Evolutionary conservation across 2,329 filamentous ascomycete species (phyloP), one percentile per base, ranked within the genome.

Genomic region (Chaetomium strumarium): DNA sequence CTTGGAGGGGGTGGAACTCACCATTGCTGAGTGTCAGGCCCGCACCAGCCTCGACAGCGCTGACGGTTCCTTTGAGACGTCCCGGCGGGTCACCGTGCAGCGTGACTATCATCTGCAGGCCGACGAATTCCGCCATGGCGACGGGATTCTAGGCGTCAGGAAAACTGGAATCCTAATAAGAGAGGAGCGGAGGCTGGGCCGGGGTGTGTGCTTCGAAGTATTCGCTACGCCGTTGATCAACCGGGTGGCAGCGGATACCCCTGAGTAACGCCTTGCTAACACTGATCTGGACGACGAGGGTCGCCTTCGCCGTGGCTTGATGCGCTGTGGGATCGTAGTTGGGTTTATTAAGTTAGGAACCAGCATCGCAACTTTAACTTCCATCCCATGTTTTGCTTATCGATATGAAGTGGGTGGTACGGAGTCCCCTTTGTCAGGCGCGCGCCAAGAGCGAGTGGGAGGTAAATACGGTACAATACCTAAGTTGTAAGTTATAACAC

Each of bases 41-140:
- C 64, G 81, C 78, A 24, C 85, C 83, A 56, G 85, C 72, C 54
- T 74, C 77, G 49, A 92, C 83, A 60, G 83, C 77, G 55, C 81
- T 79, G 34, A 95, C 86, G 19, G 81, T 80, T 47, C 89, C 89
- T 55, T 83, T 81, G 46, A 92, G 72, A 62, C 80, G 75, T 39
- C 79, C 80, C 2, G 79, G 76, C 48, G 86, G 85, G 53, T 81
- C 75, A 62, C 52, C 52, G 19, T 78, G 80, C 58, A 93, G 76
- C 34, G 84, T 85, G 63, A 93, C 84, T 55, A 83, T 73, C 70
- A 93, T 88, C 55, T 85, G 83, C 67, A 88, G 79, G 56, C 88
- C 88, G 63, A 89, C 82, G 67, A 92, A 90, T 64, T 83, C 76
- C 55, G 84, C 82, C 84, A 87, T 87, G 60, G 54, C 70, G 58